Evolutionary conservation across 371 early-diverging fungal genomes (phyloP).

Genomic region (Smittium culicis): DNA sequence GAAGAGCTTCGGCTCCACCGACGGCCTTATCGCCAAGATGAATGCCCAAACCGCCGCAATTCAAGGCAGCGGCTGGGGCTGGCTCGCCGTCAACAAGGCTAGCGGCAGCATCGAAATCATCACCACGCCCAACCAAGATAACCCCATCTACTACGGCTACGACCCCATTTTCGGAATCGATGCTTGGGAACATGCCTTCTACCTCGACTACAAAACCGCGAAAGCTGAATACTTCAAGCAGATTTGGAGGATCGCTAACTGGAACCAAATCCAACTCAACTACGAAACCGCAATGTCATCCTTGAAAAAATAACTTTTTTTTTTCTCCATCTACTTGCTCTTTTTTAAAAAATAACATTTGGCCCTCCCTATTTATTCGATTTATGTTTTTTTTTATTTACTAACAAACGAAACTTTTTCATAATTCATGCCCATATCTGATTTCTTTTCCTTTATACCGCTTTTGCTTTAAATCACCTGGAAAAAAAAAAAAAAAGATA

Average conservation of each 20-base stretch:
- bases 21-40: constrained; percentile 64
- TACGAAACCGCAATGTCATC: constrained; percentile 35
- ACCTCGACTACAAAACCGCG: constrained; percentile 93
- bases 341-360: too few relatives aligned
- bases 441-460: too few relatives aligned
- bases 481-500: too few relatives aligned
- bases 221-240: constrained; percentile 89
- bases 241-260: constrained; percentile 95
- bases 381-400: too few relatives aligned
- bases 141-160: constrained; percentile 30
- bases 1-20: constrained; percentile 76
- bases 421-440: too few relatives aligned
- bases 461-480: too few relatives aligned
- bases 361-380: too few relatives aligned
- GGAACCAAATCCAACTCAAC: constrained; percentile 82
- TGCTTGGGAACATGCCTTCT: constrained; percentile 99
- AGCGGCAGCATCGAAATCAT: constrained; percentile 67
- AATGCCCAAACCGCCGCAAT: constrained; percentile 70
- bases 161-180: constrained; percentile 88
- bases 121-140: constrained; percentile 89
- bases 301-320: not conserved
- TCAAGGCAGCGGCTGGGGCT: constrained; percentile 97
- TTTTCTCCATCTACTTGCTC: too few relatives aligned
- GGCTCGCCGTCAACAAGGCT: constrained; percentile 82
- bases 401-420: too few relatives aligned